Evolutionary conservation across 1,284 basidiomycete species (phyloP).

Genomic region (Moesziomyces antarcticus): DNA sequence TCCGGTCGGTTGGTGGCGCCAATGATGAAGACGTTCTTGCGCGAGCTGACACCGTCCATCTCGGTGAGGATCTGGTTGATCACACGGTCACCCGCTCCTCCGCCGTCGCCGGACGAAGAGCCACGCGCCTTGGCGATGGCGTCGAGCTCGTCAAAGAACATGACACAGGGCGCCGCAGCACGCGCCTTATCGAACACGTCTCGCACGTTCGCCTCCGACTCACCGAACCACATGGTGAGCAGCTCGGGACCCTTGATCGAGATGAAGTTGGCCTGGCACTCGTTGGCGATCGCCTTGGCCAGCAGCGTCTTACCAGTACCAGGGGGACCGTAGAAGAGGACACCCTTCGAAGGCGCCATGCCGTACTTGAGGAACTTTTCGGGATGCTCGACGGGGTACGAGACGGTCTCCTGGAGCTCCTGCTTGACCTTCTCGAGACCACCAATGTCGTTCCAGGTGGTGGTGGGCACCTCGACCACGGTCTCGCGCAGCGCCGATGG

Average conservation of each 20-base stretch:
- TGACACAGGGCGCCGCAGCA: slow-evolving; percentile 97
- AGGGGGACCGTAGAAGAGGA: slow-evolving; percentile 95
- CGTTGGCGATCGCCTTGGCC: slow-evolving; percentile 97
- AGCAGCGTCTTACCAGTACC: slow-evolving; percentile 96
- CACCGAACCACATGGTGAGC: slow-evolving; percentile 99
- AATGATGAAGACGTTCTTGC: slow-evolving; percentile 99
- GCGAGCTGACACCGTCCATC: slow-evolving; percentile 98
- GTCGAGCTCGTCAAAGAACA: slow-evolving; percentile 99
- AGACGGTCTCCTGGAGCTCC: slow-evolving; percentile 98
- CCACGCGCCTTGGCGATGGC: slow-evolving; percentile 98
- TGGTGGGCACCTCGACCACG: slow-evolving; percentile 92
- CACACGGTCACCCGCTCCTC: slow-evolving; percentile 96
- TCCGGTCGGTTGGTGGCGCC: slow-evolving; percentile 99
- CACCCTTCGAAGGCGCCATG: slow-evolving; percentile 99
- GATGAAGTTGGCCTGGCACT: slow-evolving; percentile 99
- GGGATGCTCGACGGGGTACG: slow-evolving; percentile 99
- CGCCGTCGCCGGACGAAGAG: slow-evolving; percentile 81
- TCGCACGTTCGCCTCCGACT: slow-evolving; percentile 98
- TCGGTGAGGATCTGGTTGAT: slow-evolving; percentile 95
- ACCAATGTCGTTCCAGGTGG: slow-evolving; percentile 99
- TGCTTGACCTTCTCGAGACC: slow-evolving; percentile 99
- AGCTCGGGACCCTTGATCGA: slow-evolving; percentile 95
- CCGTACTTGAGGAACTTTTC: slow-evolving; percentile 99
- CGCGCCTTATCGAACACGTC: slow-evolving; percentile 99
- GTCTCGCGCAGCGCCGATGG: slow-evolving; percentile 97